A percentile compares a stretch with the other conserved stretches of the same genome.
Evolutionary conservation across 225 moss, liverwort and hornwort genomes (phyloP).

Genomic region (Lunularia cruciata): DNA sequence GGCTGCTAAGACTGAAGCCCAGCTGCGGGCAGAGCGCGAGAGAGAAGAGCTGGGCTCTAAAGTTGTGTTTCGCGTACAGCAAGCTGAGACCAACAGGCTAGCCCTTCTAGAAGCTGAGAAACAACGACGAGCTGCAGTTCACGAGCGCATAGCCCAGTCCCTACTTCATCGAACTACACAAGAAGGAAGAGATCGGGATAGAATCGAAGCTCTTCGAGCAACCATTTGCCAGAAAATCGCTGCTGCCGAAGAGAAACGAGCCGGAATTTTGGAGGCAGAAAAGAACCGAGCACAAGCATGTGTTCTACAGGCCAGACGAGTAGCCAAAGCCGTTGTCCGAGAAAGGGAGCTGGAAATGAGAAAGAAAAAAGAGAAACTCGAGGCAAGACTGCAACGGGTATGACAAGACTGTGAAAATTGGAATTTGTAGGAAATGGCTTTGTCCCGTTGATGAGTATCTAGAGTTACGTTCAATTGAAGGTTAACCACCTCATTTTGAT

Average conservation of each 20-base stretch:
- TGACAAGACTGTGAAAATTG: too few species aligned
- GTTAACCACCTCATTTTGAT: too few species aligned
- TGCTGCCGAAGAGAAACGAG: constrained; percentile 97
- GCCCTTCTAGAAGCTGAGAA: constrained; percentile 89
- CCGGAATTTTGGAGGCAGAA: constrained; percentile 85
- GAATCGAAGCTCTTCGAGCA: constrained; percentile 80
- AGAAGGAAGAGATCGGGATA: constrained; percentile 85
- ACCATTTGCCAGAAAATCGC: constrained; percentile 91
- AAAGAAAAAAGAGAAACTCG: constrained; percentile 87
- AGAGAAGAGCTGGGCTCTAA: constrained; percentile 90
- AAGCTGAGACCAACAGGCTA: constrained; percentile 88
- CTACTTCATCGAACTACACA: constrained; percentile 71
- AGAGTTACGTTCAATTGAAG: too few species aligned
- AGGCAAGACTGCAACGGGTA: constrained; percentile 93
- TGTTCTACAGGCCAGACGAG: constrained; percentile 87
- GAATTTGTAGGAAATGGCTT: too few species aligned
- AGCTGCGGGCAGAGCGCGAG: constrained; percentile 93
- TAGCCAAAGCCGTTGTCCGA: constrained; percentile 87
- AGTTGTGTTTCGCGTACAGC: constrained; percentile 92
- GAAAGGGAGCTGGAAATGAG: constrained; percentile 89
- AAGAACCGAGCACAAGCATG: constrained; percentile 94
- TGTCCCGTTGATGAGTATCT: too few species aligned
- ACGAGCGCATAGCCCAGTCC: constrained; percentile 83
- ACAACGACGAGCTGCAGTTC: constrained; percentile 87
- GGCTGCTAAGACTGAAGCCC: constrained; percentile 97